Base-by-base conservation (phyloP, 2,329 filamentous ascomycete species). In the Trichoderma afroharzianum region DNA sequence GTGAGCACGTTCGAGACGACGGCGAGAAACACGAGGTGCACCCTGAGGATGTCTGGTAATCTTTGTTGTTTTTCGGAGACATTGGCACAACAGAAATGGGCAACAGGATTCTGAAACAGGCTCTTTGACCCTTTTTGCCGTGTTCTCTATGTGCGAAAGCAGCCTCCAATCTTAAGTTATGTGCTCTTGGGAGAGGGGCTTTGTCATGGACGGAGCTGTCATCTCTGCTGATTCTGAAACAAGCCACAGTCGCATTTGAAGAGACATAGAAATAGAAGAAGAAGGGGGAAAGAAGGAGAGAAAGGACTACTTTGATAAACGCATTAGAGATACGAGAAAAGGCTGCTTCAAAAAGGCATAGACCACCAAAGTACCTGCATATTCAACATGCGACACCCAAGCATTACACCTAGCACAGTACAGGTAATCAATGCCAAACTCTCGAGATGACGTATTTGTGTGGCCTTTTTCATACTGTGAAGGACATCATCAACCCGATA, bases 31-130 rank as follows among this genome's bases (percentile, higher is more conserved):
- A 93, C 79, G 87, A 88, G 76, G 94, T 99, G 30, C 85, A 88
- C 63, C 93, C 95, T 2, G 90, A 93, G 73, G 93, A 98, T 82
- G 95, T 99, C 67, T 98, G 93, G 91, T 95, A 59, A 73, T 68
- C 15, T 62, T 18, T 28, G 39, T 33, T 28, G 33, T 53, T 55
- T 30, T 14, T 24, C 33, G 66, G 30, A n/a, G 30, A 3, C 18
- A n/a, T 24, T 8, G 11, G 33, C 36, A 30, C 15, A 33, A 9
- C 32, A 9, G 12, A n/a, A 24, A 59, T 39, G 18, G 36, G 7
- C 55, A 14, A 9, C 61, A 21, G 30, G 15, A 36, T 61, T 28
- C 36, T 33, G 24, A 18, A 33, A 53, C 43, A 53, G 55, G n/a
- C 15, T 24, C 39, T 36, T 53, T 53, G 55, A 21, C n/a, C 18